Evolutionary conservation across 148 eudicot genomes (phyloP), one percentile per base, ranked within the genome.

Genomic region (Rhododendron simsii): DNA sequence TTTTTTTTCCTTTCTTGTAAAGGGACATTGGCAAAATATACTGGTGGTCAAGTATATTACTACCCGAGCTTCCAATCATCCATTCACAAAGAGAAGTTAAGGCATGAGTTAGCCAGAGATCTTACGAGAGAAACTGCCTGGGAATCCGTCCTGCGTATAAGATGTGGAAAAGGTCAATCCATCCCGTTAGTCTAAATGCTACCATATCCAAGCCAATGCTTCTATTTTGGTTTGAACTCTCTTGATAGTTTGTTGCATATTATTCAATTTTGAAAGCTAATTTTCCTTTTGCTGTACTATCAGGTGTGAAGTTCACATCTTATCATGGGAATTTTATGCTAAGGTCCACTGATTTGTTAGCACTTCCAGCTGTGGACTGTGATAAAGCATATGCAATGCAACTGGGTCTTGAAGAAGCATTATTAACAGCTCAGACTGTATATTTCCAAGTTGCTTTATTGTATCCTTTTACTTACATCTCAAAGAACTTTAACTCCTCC

Each of bases 301-400:
- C 79, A 97, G 99, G 99, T 87, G 96, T 97, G 85, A 92, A 95
- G 76, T 97, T 95, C 87, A 93, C 93, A 63, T 91, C 99, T 57
- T 97, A 95, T 88, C 99, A 97, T 88, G 99, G 99, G 63, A 94
- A 97, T 91, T 97, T 97, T 88, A 97, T 97, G 99, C 91, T 95
- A 86, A 89, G 99, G 89, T 97, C 99, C 85, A 95, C 99, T 74
- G 99, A 97, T 92, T 87, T 97, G 87, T 55, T 97, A 74, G 99
- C 99, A 15, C 99, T 97, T 90, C 99, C 99, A 69, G 98, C 99
- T 81, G 98, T 94, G 76, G 99, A 97, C 91, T 97, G 96, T 91
- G 98, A 97, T 83, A 97, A 95, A 91, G 99, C 99, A 85, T 94
- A 93, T 83, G 96, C 96, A 63, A 94, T 92, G 92, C 99, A 95